Percentiles rank a stretch among this genome's conserved stretches.
These are phyloP conservation scores for Fusarium denticulatum DNA, from an alignment of 2,329 filamentous ascomycete species.

Conservation along the genomic window DNA sequence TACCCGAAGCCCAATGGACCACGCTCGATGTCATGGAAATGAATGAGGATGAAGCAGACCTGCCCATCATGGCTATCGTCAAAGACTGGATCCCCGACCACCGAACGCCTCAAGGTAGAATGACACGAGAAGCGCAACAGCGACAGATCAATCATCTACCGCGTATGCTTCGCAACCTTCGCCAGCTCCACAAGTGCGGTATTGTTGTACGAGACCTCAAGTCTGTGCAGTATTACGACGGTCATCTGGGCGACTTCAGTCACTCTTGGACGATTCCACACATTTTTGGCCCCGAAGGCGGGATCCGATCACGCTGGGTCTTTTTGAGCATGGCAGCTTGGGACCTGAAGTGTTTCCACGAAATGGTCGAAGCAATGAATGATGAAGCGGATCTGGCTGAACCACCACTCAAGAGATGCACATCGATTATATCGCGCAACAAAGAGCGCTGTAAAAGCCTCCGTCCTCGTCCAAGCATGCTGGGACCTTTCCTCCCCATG, in stretches of 20 bases:
- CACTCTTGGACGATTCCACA: constrained; percentile 26
- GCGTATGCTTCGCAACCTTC: constrained; percentile 4
- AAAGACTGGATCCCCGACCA: constrained; percentile 14
- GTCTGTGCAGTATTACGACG: not conserved
- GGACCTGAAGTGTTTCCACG: constrained; percentile 13
- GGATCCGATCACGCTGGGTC: not conserved
- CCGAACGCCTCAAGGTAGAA: accelerated
- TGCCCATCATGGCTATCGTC: constrained; percentile 20
- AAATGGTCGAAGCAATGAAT: not conserved
- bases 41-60: not conserved
- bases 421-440: not conserved
- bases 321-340: constrained; percentile 25
- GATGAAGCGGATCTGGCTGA: accelerated
- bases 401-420: not conserved
- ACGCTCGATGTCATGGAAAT: not conserved
- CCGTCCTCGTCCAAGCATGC: not conserved
- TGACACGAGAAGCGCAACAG: not conserved
- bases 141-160: not conserved
- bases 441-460: not conserved
- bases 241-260: not conserved
- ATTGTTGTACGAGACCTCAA: constrained; percentile 21
- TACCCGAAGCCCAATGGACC: accelerated
- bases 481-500: not conserved
- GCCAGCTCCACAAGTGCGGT: constrained; percentile 5
- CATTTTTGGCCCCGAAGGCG: not conserved